Base-by-base conservation (phyloP, 169 alveolate species). In the Cryptosporidium meleagridis region DNA sequence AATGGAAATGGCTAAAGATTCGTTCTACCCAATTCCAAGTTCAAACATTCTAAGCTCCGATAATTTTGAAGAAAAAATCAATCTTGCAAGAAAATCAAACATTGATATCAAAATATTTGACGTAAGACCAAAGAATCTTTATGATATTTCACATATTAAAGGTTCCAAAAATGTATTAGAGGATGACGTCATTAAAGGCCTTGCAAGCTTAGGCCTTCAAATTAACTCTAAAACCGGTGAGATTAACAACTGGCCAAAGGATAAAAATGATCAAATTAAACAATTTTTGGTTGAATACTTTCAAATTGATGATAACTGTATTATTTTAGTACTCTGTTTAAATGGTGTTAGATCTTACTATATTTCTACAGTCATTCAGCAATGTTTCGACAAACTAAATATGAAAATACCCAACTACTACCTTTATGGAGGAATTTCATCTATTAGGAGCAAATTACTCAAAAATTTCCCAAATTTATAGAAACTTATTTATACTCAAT, bases 121-220 rank as follows among this genome's bases (percentile, higher is more conserved):
- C 44, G 85, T 89, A 41, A 80, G 93, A 26, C 85, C 85, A 23
- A 37, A 69, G 21, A 89, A 85, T 12, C 75, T 85, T 45, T 89
- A 26, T 35, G 84, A 70, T 26, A 68, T 89, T 3, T 45, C 85
- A 31, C 92, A 80, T 31, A 51, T 89, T 39, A 75, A 33, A 9
- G 75, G 75, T 0, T 80, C 93, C 10, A 75, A 35, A 5, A 67
- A 89, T 70, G 45, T 89, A 9, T 44, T 70, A 26, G 89, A 80
- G 59, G 89, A 80, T n/a, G 65, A 39, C 14, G 33, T 80, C 41
- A 37, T 80, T 31, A 29, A 62, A 18, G 41, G 33, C 0, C 67
- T 80, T 18, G 73, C 89, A 16, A 26, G 7, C n/a, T 39, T 62
- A 23, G 89, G 75, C 3, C 39, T 80, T 45, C 89, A 80, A 6